A percentile compares a stretch with the other conserved stretches of the same genome.
These are phyloP conservation scores for Chlorophyllum brunneum DNA, from an alignment of 768 basidiomycete genomes.

Conservation along the genomic window DNA sequence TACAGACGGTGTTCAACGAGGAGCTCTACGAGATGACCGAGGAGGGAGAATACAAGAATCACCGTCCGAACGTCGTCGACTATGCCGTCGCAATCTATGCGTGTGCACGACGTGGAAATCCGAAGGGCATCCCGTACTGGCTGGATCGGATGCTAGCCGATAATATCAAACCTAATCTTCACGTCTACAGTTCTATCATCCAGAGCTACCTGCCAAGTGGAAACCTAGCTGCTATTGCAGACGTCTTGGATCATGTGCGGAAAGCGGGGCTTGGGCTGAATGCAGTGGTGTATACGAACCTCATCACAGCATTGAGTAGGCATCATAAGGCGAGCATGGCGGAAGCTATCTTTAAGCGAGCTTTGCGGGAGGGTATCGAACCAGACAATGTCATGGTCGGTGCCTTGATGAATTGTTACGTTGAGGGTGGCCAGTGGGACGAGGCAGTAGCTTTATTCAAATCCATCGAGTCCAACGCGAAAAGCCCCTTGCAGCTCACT, in stretches of 20 bases:
- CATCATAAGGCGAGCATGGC: slow-evolving; percentile 61
- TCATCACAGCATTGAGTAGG: slow-evolving; percentile 64
- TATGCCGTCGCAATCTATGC: slow-evolving; percentile 14
- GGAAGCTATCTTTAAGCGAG: slow-evolving; percentile 62
- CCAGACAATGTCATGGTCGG: slow-evolving; percentile 67
- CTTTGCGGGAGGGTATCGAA: slow-evolving; percentile 53
- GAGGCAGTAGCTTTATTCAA: slow-evolving; percentile 71
- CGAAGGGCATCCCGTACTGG: slow-evolving; percentile 49
- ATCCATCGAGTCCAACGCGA: slow-evolving; percentile 19
- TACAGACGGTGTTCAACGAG: slow-evolving; percentile 48
- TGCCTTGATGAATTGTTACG: slow-evolving; percentile 78
- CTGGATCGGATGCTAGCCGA: slow-evolving; percentile 43
- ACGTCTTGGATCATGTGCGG: slow-evolving; percentile 61
- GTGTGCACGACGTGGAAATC: slow-evolving; percentile 43
- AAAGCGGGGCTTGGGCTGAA: slow-evolving; percentile 42
- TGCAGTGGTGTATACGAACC: slow-evolving; percentile 54
- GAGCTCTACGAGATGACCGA: slow-evolving; percentile 44
- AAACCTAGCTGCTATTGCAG: slow-evolving; percentile 48
- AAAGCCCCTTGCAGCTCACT: slow-evolving; percentile 31
- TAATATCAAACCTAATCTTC: slow-evolving; percentile 48
- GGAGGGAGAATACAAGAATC: slow-evolving; percentile 17
- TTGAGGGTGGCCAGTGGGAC: slow-evolving; percentile 75
- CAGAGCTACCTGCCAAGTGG: slow-evolving; percentile 49
- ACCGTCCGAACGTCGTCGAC: not conserved
- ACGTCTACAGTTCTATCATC: slow-evolving; percentile 60